Conservation (phyloP, 306 rosid genomes). For the Quercus ilex region DNA sequence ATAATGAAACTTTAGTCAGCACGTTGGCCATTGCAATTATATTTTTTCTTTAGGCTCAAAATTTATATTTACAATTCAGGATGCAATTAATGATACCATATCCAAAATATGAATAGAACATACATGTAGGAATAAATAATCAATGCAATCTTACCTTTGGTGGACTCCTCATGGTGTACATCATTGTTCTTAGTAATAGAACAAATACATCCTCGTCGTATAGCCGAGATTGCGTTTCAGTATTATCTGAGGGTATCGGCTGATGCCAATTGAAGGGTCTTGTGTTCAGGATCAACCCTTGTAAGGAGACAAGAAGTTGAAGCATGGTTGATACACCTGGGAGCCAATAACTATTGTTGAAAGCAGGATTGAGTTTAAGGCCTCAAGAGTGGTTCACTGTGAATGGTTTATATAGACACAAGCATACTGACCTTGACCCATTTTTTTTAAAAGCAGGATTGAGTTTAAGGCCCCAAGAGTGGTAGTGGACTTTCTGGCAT, state of each 20-base stretch:
- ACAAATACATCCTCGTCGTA: constrained; percentile 66
- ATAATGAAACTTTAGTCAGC: too few species aligned
- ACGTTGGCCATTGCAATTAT: too few species aligned
- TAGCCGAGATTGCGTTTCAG: constrained; percentile 43
- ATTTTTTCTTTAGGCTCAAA: too few species aligned
- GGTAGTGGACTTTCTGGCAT: constrained; percentile 65
- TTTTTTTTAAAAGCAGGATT: constrained; percentile 76
- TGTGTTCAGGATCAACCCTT: constrained; percentile 75
- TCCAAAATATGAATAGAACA: constrained; percentile 2
- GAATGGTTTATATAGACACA: constrained; percentile 38
- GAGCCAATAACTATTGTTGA: constrained; percentile 63
- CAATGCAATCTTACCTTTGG: constrained; percentile 64
- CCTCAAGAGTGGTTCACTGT: too few species aligned
- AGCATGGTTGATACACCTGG: constrained; percentile 75
- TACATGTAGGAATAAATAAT: not conserved
- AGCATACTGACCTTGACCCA: constrained; percentile 72
- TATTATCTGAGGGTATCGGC: constrained; percentile 22
- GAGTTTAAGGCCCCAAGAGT: constrained; percentile 78
- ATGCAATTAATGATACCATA: not conserved
- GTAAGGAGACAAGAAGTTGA: constrained; percentile 87
- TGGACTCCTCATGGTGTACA: constrained; percentile 56
- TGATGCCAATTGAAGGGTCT: constrained; percentile 64
- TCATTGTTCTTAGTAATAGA: constrained; percentile 71
- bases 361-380: constrained; percentile 62
- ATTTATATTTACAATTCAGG: not conserved